These are phyloP conservation scores for Fibroporia radiculosa DNA, from an alignment of 768 basidiomycete genomes.

Conservation along the genomic window DNA sequence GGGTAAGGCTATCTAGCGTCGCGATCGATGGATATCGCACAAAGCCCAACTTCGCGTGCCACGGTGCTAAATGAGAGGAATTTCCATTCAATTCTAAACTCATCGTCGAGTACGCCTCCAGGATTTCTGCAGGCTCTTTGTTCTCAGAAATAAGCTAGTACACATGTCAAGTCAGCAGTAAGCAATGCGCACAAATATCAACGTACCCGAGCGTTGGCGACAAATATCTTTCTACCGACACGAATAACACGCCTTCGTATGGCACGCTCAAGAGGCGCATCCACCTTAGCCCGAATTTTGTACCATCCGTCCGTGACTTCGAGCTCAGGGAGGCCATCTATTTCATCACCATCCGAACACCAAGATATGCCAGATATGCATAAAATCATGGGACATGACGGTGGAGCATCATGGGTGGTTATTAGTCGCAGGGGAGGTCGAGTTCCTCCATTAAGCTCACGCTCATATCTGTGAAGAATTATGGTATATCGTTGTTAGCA, in stretches of 20 bases:
- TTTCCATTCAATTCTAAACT: conserved; percentile 73
- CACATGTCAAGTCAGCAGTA: background rate
- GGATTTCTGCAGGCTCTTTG: conserved; percentile 74
- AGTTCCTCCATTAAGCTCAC: conserved; percentile 69
- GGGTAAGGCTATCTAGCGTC: conserved; percentile 67
- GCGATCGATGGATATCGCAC: conserved; percentile 57
- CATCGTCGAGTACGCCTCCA: conserved; percentile 70
- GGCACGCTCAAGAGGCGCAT: conserved; percentile 66
- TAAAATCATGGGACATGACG: conserved; percentile 75
- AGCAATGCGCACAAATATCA: background rate
- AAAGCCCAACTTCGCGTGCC: conserved; percentile 87
- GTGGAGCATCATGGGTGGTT: conserved; percentile 74
- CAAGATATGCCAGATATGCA: conserved; percentile 71
- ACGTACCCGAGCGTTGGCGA: conserved; percentile 74
- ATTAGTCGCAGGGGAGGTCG: conserved; percentile 80
- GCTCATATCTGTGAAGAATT: conserved; percentile 68
- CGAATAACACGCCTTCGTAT: conserved; percentile 55
- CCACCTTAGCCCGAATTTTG: conserved; percentile 66
- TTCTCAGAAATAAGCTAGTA: conserved; percentile 27
- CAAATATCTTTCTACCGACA: conserved; percentile 77
- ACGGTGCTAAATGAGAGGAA: conserved; percentile 76
- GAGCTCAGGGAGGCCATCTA: conserved; percentile 42
- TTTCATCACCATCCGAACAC: conserved; percentile 31
- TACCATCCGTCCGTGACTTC: conserved; percentile 99
- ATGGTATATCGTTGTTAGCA: too few species aligned